Base-by-base conservation (phyloP, 805 yeast genomes). In the Barnettozyma sp. region DNA sequence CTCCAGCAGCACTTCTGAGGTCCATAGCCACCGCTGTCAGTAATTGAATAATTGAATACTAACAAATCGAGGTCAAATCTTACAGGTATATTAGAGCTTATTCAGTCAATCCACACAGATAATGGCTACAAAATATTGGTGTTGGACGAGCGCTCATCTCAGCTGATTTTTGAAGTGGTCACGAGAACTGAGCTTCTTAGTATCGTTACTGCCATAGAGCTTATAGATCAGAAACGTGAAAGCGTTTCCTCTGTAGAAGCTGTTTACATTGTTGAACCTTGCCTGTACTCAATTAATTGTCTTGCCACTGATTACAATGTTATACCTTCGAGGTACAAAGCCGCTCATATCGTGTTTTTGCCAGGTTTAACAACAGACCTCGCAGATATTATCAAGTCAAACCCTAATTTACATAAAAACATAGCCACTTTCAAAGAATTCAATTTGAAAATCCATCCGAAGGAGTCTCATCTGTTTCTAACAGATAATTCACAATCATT, bases 181-280 rank as follows among this genome's bases (percentile, higher is more conserved):
- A 54, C 63, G 18, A 66, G 65, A 31, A 70, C 64, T 29, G 71
- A 68, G 20, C 55, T 78, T 10, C 58, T 78, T 7, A 58, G 72
- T 25, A 53, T 71, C 31, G 83, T 76, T 7, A 71, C 81, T 3
- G 77, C 84, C 11, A 66, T 83, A 13, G 87, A 79, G 49, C 58
- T 63, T 42, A 63, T 85, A 14, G 90, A 82, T 45, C 65, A 71
- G 18, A 63, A 61, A 27, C 68, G 94, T 44, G 71, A 71, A 28
- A 69, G 76, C 13, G 79, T 77, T 55, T 58, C 72, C 2, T 75
- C 78, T 14, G 67, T 84, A 30, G 90, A 82, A 45, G 97, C 87
- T 6, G 63, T 92, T 8, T 92, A 92, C 58, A 61, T 92, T 19
- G 58, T 86, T 13, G 83, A 82, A 34, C 87, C 94, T 1, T 59